phyloP scores from a whole-genome alignment of 2,329 filamentous ascomycete genomes.

The Hypoxylon sp. region DNA sequence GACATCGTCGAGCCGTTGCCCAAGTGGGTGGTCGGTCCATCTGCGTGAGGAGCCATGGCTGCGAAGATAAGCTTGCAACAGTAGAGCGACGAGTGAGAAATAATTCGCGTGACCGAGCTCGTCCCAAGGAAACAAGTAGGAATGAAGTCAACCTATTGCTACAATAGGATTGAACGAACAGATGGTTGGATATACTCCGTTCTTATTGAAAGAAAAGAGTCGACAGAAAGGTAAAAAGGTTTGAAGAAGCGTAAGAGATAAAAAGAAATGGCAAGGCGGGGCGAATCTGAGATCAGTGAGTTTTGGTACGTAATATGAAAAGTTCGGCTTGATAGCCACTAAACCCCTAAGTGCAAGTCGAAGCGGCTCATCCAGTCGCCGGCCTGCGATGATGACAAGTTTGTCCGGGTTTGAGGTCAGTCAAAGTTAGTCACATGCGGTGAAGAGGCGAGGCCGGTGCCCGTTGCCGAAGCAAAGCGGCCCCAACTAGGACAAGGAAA shows the following conservation, averaged over 20 bases:
- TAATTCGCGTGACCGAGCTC: constrained; percentile 13
- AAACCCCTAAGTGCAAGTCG: constrained; percentile 72
- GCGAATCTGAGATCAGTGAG: constrained; percentile 43
- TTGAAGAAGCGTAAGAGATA: constrained; percentile 30
- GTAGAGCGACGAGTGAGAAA: constrained; percentile 12
- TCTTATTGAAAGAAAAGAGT: constrained; percentile 39
- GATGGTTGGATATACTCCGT: constrained; percentile 5
- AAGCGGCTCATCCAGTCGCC: constrained; percentile 56
- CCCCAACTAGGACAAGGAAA: constrained; percentile 26
- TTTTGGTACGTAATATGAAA: constrained; percentile 52
- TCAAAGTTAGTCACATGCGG: constrained; percentile 48
- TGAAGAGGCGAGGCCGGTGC: constrained; percentile 39
- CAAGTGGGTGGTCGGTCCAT: constrained; percentile 53
- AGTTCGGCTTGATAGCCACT: constrained; percentile 53
- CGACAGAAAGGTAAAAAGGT: constrained; percentile 19
- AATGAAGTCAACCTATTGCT: constrained; percentile 27
- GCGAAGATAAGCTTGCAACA: constrained; percentile 29
- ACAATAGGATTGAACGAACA: constrained; percentile 21
- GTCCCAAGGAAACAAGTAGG: constrained; percentile 13
- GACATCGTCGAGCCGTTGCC: constrained; percentile 53
- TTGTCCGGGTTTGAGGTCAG: constrained; percentile 32
- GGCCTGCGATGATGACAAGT: constrained; percentile 43
- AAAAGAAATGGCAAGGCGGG: constrained; percentile 46
- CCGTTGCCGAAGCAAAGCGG: constrained; percentile 51
- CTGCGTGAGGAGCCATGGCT: constrained; percentile 72